phyloP scores from a whole-genome alignment of 371 early-diverging fungal species.

The Dichotomocladium elegans region DNA sequence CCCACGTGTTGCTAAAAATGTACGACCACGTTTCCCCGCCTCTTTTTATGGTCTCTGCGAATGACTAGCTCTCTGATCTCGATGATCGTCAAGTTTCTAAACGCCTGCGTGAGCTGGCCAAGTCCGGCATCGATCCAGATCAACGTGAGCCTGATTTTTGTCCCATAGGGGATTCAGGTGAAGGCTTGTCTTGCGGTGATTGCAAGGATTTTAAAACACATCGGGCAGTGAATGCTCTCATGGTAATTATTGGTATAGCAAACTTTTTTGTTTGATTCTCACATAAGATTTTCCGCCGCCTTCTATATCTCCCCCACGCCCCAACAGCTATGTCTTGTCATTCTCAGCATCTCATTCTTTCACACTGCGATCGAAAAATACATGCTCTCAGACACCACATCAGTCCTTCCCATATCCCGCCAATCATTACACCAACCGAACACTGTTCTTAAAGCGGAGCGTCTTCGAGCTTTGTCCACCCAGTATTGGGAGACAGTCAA shows the following conservation, averaged over 20 bases:
- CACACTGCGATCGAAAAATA: neutral
- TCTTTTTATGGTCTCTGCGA: neutral
- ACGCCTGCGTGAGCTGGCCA: conserved; percentile 17
- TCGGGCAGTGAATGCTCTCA: conserved; percentile 20
- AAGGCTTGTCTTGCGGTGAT: conserved; percentile 12
- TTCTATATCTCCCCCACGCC: neutral
- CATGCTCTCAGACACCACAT: neutral
- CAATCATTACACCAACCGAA: neutral
- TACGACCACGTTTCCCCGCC: too few species aligned
- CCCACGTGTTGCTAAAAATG: too few species aligned
- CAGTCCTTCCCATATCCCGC: neutral
- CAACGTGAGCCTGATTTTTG: conserved; percentile 13
- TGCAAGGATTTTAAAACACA: conserved; percentile 27
- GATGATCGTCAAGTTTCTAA: conserved; percentile 23
- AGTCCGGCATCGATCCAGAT: conserved; percentile 7
- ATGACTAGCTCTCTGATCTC: conserved; percentile 19
- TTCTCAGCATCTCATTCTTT: conserved; percentile 9
- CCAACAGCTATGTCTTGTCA: conserved; percentile 18
- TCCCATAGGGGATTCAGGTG: conserved; percentile 4
- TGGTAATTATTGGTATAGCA: conserved; percentile 18
- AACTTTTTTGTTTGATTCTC: neutral
- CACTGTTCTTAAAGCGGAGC: neutral
- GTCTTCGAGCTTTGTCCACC: conserved; percentile 11
- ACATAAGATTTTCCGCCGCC: neutral
- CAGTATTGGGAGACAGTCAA: conserved; percentile 27